Evolutionary conservation across 2,329 filamentous ascomycete genomes (phyloP), one percentile per base, ranked within the genome.

Genomic region (Ceratocystis cubensis): DNA sequence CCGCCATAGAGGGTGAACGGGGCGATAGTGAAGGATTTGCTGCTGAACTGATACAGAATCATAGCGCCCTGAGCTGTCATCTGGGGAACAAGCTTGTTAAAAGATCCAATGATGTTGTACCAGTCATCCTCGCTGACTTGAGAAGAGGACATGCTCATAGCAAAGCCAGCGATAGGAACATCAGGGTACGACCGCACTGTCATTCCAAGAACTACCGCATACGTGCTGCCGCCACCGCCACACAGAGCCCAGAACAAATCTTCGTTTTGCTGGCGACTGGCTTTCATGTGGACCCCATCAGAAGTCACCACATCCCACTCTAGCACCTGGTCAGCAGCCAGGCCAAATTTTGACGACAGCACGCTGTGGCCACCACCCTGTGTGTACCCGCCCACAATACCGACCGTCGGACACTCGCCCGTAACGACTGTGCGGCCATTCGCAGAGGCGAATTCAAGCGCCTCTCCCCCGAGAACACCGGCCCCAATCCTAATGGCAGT

Each of bases 211-310:
- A 86, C 81, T 1, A 86, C 76, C 1, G 77, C 84, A 69, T 81
- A 87, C 37, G 78, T 85, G 17, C 83, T 82, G 8, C 79, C 81
- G 1, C 85, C 84, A 0, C 84, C 83, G 2, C 84, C 84, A 53
- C 77, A 76, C 0, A 86, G 73, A 1, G 84, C 85, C 84, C 84
- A 88, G 75, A 83, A 87, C 1, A 88, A 75, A 64, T 87, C 84
- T 0, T 75, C 67, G 69, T 87, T 81, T 41, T 79, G 68, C 0
- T 70, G 71, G 0, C 75, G 76, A 3, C 76, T 79, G 0, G 82
- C 82, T 1, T 73, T 78, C 1, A 84, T 69, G n/a, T 79, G 70
- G 17, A 76, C 67, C 1, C 84, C 82, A 17, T 72, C 71, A 0
- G 77, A 80, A 6, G 79, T 81, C n/a, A 87, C 76, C 1, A 84